Percentiles rank a stretch among this genome's conserved stretches.
These are phyloP conservation scores for Ceriops decandra DNA, from an alignment of 345 rosid species.

Conservation along the genomic window DNA sequence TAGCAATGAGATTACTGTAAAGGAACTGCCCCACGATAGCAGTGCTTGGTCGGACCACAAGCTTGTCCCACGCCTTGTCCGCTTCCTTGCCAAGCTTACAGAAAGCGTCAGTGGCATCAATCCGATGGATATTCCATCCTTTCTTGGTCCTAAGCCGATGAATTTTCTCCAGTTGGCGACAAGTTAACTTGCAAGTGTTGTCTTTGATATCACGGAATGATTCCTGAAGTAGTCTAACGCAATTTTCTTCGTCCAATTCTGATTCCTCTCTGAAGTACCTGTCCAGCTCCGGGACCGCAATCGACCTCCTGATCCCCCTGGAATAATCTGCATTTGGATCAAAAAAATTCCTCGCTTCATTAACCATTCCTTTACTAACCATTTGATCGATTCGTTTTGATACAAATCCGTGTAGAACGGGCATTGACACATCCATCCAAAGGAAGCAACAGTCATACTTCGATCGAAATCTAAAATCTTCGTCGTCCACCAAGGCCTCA, in stretches of 20 bases:
- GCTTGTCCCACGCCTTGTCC: constrained; percentile 63
- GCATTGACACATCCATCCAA: constrained; percentile 68
- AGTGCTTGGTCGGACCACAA: constrained; percentile 53
- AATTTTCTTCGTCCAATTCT: constrained; percentile 23
- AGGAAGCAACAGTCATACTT: constrained; percentile 60
- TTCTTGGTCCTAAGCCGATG: constrained; percentile 41
- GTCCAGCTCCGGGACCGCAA: constrained; percentile 76
- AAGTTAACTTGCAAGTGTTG: constrained; percentile 49
- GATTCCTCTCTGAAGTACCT: constrained; percentile 42
- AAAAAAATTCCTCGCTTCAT: constrained; percentile 55
- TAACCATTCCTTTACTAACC: constrained; percentile 62
- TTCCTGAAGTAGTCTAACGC: constrained; percentile 31
- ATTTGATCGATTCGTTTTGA: constrained; percentile 67
- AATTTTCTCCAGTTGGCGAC: constrained; percentile 66
- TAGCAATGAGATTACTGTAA: constrained; percentile 8
- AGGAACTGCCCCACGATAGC: constrained; percentile 55
- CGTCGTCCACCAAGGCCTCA: constrained; percentile 49
- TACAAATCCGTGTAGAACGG: constrained; percentile 42
- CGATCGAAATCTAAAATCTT: constrained; percentile 30
- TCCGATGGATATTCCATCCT: constrained; percentile 61
- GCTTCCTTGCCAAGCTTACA: constrained; percentile 31
- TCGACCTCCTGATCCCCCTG: constrained; percentile 51
- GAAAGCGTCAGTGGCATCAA: constrained; percentile 71
- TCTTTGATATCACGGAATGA: constrained; percentile 53
- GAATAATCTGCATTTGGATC: constrained; percentile 35